A percentile compares a stretch with the other conserved stretches of the same genome.
phyloP scores from a whole-genome alignment of 129 eudicot genomes.

The Escallonia rubra region DNA sequence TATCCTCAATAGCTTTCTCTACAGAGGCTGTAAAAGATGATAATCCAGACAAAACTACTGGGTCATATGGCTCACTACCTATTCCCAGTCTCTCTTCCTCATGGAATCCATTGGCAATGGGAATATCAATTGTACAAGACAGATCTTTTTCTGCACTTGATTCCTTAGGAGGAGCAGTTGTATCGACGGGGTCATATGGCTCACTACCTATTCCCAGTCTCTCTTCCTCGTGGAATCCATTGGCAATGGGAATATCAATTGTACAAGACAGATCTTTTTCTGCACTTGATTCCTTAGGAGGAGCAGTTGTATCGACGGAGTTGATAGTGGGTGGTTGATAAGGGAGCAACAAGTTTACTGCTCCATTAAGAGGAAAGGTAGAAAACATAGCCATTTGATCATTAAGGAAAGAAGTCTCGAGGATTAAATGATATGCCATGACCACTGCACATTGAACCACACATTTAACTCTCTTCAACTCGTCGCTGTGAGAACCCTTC shows the following conservation, averaged over 20 bases:
- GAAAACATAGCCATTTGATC: constrained; percentile 88
- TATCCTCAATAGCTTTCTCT: constrained; percentile 35
- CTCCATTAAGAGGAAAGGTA: constrained; percentile 18
- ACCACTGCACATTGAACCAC: constrained; percentile 79
- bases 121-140: constrained; percentile 30
- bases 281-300: constrained; percentile 17
- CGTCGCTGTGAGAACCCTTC: constrained; percentile 73
- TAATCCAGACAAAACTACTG: constrained; percentile 43
- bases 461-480: constrained; percentile 68
- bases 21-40: constrained; percentile 48
- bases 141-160: constrained; percentile 21
- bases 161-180: constrained; percentile 17
- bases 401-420: constrained; percentile 78
- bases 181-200: constrained; percentile 19
- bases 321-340: constrained; percentile 15
- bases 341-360: constrained; percentile 11
- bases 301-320: constrained; percentile 11
- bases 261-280: constrained; percentile 22
- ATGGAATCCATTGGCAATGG: constrained; percentile 48
- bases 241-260: constrained; percentile 48
- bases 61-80: constrained; percentile 44
- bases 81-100: constrained; percentile 34
- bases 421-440: constrained; percentile 86
- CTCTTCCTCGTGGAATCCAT: constrained; percentile 36
- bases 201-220: constrained; percentile 44